These are phyloP conservation scores for Akanthomyces dipterigenus DNA, from an alignment of 2,329 filamentous ascomycete genomes.

Conservation along the genomic window DNA sequence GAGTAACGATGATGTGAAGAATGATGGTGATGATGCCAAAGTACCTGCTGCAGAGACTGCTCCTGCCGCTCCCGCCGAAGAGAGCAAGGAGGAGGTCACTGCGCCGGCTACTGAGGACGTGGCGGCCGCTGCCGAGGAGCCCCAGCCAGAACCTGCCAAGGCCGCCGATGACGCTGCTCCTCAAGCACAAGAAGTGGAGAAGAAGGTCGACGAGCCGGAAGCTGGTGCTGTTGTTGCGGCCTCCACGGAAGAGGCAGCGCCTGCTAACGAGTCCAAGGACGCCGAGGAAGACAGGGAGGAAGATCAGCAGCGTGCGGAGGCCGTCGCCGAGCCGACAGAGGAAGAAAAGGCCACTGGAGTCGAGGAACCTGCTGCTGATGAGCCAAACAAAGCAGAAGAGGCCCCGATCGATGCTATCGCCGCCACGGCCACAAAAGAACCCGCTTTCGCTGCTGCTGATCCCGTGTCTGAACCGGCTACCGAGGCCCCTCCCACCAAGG, in stretches of 20 bases:
- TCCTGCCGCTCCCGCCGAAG: background rate
- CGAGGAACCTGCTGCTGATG: slow-evolving; percentile 1
- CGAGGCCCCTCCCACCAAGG: background rate
- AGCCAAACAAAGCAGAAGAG: background rate
- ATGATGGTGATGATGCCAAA: background rate
- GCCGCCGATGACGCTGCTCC: background rate
- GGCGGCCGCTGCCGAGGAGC: background rate
- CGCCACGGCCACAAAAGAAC: background rate
- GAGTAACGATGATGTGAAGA: background rate
- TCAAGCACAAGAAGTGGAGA: background rate
- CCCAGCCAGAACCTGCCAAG: background rate
- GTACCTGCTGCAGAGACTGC: background rate
- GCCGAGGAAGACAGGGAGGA: background rate
- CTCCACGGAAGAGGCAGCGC: background rate
- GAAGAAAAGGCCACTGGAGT: slow-evolving; percentile 6
- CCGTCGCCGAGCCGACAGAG: background rate
- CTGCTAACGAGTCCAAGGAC: slow-evolving; percentile 2
- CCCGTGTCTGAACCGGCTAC: slow-evolving; percentile 1
- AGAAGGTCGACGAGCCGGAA: background rate
- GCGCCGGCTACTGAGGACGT: background rate
- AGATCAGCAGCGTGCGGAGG: background rate
- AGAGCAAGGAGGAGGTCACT: background rate
- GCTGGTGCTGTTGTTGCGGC: background rate
- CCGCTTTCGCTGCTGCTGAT: slow-evolving; percentile 5
- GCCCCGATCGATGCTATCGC: slow-evolving; percentile 3